phyloP scores from a whole-genome alignment of 768 basidiomycete species.

The Lentinus tigrinus region DNA sequence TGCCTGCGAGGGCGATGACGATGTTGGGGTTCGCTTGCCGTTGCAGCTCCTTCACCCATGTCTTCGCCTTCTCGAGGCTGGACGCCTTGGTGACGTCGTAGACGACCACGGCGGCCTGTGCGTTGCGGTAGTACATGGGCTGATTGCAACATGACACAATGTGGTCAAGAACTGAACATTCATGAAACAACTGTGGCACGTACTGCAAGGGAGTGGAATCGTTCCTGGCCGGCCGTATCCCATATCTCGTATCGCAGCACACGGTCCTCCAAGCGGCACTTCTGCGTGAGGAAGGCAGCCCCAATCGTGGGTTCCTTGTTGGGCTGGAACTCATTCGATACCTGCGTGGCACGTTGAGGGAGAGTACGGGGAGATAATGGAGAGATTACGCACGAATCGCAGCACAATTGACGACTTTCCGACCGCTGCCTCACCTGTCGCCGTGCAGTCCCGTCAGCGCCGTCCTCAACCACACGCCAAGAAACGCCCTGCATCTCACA shows the following conservation, averaged over 20 bases:
- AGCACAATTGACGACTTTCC: conserved; percentile 99
- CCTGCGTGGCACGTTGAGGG: conserved; percentile 41
- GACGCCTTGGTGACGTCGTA: conserved; percentile 97
- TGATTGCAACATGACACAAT: no score
- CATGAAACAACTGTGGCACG: conserved; percentile 30
- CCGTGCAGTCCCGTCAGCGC: not conserved
- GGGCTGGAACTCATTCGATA: conserved; percentile 96
- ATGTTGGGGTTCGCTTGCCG: conserved; percentile 99
- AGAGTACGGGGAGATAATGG: not conserved
- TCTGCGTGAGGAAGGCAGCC: conserved; percentile 93
- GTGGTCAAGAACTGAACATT: not conserved
- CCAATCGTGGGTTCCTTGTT: conserved; percentile 99
- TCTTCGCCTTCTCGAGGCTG: conserved; percentile 97
- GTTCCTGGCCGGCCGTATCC: conserved; percentile 95
- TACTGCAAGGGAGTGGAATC: conserved; percentile 95
- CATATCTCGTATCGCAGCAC: conserved; percentile 95
- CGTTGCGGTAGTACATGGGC: conserved; percentile 99
- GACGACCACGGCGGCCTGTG: conserved; percentile 96
- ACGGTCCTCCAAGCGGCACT: conserved; percentile 92
- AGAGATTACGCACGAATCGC: conserved; percentile 72
- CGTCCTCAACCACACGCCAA: no score
- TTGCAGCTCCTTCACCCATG: conserved; percentile 99
- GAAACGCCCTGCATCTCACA: no score
- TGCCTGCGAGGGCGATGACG: conserved; percentile 96
- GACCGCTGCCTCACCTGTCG: conserved; percentile 92